Evolutionary conservation across 148 eudicot species (phyloP), one percentile per base, ranked within the genome.

Genomic region (Chenopodium album): DNA sequence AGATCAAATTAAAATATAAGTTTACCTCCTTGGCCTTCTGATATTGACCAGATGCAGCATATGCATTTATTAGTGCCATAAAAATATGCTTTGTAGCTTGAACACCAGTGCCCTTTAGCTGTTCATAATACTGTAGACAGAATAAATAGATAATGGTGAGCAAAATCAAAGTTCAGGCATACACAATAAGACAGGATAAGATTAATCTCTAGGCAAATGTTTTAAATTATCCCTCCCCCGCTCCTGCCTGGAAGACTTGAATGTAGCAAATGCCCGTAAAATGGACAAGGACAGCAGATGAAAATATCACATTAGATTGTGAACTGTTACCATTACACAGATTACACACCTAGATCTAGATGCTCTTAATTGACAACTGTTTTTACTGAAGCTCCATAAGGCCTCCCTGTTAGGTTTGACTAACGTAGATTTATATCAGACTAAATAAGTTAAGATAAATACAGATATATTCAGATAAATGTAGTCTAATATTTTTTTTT

Each of bases 11-110:
- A 12, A 67, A 19, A 62, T 65, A 70, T 68, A 81, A 79, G 1
- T 48, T 60, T 85, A 94, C 98, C 98, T 92, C 83, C 88, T 91
- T 94, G 54, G 99, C 99, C 85, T 94, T 89, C 76, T 91, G 90
- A 81, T 89, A 87, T 70, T 85, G 88, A 46, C 98, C 97, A 85
- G 89, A 90, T 47, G 93, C 85, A 77, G 92, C 94, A 91, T 91
- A 96, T 72, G 92, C 97, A 80, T 96, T 90, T 84, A 92, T 87
- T 78, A 94, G 93, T 76, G 98, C 92, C 98, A 89, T 89, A 65
- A 74, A 91, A 76, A 92, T 78, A 76, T 89, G 85, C 81, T 89
- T 96, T 76, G 98, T 89, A 72, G 84, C 80, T 69, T 81, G 81
- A 82, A 92, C 86, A 54, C 90, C 90, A 37, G 87, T 72, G 7